Conservation (phyloP, 768 basidiomycete genomes). For the Lactifluus subvellereus region DNA sequence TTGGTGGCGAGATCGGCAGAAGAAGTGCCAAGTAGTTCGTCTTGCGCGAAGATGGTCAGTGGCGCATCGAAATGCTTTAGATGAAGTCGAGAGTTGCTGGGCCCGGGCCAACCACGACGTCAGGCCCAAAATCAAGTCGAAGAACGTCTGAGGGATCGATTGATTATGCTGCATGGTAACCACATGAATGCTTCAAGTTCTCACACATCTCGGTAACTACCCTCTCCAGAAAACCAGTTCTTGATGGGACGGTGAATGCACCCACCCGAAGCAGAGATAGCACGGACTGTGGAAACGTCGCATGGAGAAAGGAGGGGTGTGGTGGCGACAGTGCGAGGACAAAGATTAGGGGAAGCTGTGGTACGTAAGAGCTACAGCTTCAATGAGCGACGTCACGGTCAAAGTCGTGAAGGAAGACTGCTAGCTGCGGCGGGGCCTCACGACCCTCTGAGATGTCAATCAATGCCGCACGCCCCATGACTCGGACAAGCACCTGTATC, state of each 20-base stretch:
- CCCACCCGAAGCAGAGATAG: conserved; percentile 53
- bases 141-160: conserved; percentile 47
- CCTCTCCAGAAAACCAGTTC: conserved; percentile 44
- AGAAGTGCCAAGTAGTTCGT: conserved; percentile 25
- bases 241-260: conserved; percentile 46
- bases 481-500: too few relatives aligned
- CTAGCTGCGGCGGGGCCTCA: conserved; percentile 36
- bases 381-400: conserved; percentile 36
- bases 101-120: conserved; percentile 47
- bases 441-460: not conserved
- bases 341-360: conserved; percentile 58
- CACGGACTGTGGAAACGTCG: conserved; percentile 53
- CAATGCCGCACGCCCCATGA: not conserved
- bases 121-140: conserved; percentile 56
- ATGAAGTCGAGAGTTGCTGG: conserved; percentile 50
- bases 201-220: conserved; percentile 47
- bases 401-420: conserved; percentile 65
- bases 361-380: conserved; percentile 43
- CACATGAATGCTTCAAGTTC: not conserved
- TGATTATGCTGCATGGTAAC: not conserved
- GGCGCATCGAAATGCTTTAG: conserved; percentile 70
- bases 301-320: conserved; percentile 47
- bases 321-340: conserved; percentile 57
- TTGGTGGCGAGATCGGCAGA: not conserved
- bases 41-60: conserved; percentile 39